Evolutionary conservation across 2,329 filamentous ascomycete species (phyloP), one percentile per base, ranked within the genome.

Genomic region (Paraphoma chrysanthemicola): DNA sequence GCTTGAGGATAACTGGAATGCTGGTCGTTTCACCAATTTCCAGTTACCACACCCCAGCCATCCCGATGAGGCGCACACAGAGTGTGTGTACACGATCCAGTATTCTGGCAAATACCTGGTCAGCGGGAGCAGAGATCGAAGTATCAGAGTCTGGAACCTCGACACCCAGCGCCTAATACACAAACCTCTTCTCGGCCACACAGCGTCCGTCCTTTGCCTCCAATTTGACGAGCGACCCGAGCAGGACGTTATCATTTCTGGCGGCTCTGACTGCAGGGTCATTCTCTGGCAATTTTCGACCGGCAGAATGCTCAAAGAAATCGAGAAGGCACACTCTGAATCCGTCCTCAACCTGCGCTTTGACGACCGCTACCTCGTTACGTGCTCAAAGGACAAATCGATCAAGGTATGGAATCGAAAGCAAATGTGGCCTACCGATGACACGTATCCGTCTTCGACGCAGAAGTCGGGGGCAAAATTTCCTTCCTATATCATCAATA

Each of bases 51-150:
- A 97, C 69, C 93, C 93, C 0, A 83, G 87, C 38, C 84, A 93
- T 68, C 87, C 88, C 1, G 84, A 91, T 31, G 94, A 98, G 73
- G 92, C 91, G 0, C 95, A 99, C 72, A 85, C 83, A 17, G 94
- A 98, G 72, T 98, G 93, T 74, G 93, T 99, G 11, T 99, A 99
- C 77, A 94, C 92, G 2, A 88, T 99, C 51, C 94, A 99, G 74
- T 96, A 94, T 70, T 90, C 90, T 51, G 85, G 89, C 1, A 89
- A 92, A 61, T 95, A 90, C 74, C 84, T 99, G 9, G 94, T 98
- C 48, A 98, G 93, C 71, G 95, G 95, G 14, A 98, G 94, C 70
- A 86, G 95, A 51, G 95, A 99, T 72, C 88, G 86, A 63, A 92
- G 91, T 0, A 86, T 99, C 63, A 88, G 94, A 41, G 89, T 97